These are phyloP conservation scores for Plasmodium gonderi DNA, from an alignment of 169 alveolate genomes.

Conservation along the genomic window DNA sequence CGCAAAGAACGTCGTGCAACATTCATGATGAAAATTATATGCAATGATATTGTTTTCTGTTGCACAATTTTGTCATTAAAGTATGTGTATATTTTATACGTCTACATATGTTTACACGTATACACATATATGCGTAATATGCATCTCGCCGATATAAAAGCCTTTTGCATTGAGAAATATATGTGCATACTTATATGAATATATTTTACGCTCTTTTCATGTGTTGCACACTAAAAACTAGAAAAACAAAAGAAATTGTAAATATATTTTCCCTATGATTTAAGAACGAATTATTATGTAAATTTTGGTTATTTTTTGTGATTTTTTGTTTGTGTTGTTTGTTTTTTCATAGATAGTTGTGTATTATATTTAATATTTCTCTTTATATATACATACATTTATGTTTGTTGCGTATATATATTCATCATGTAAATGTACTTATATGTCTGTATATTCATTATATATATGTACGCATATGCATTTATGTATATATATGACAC, in stretches of 20 bases:
- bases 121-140: conserved; percentile 25
- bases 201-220: not conserved
- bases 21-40: conserved; percentile 31
- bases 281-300: not conserved
- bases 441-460: not conserved
- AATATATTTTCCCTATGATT: conserved; percentile 28
- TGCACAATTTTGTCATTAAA: conserved; percentile 15
- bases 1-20: conserved; percentile 18
- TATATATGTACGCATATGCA: not conserved
- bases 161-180: conserved; percentile 5
- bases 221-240: conserved; percentile 19
- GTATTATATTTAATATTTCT: conserved; percentile 2
- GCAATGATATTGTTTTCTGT: conserved; percentile 40
- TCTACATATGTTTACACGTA: not conserved
- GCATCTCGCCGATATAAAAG: conserved; percentile 28
- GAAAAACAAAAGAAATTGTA: not conserved
- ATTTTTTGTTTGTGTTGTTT: conserved; percentile 40
- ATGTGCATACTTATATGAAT: not conserved
- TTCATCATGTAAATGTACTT: not conserved
- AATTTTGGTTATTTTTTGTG: not conserved
- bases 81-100: not conserved
- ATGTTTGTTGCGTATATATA: not conserved
- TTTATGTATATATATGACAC: conserved; percentile 4
- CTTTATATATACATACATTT: not conserved
- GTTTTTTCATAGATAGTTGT: conserved; percentile 34